phyloP scores from a whole-genome alignment of 441 rosid species.

The Corymbia citriodora region DNA sequence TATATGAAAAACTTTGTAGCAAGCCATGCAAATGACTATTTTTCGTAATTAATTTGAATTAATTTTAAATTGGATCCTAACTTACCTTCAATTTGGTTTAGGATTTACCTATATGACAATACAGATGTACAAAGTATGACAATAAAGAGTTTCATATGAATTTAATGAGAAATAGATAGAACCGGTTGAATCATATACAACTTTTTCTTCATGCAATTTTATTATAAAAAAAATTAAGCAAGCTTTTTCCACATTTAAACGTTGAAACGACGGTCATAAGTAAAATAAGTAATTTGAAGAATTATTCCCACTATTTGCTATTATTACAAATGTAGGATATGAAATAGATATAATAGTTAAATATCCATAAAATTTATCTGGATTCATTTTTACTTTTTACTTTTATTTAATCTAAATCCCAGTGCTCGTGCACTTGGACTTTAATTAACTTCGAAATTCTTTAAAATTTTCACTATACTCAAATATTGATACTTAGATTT shows the following conservation, averaged over 20 bases:
- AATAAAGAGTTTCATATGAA: background rate
- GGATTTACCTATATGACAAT: background rate
- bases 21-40: background rate
- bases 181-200: rapidly evolving
- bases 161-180: background rate
- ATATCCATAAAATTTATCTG: background rate
- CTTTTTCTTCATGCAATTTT: background rate
- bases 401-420: background rate
- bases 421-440: rapidly evolving
- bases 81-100: background rate
- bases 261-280: rapidly evolving
- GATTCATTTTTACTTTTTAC: background rate
- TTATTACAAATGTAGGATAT: rapidly evolving
- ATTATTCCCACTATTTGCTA: background rate
- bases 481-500: background rate
- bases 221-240: background rate
- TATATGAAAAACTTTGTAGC: background rate
- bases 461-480: background rate
- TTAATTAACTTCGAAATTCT: background rate
- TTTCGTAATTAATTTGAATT: background rate
- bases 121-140: background rate
- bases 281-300: background rate
- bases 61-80: background rate
- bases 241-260: background rate
- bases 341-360: background rate